Evolutionary conservation across 768 basidiomycete genomes (phyloP).

Genomic region (Chalciporus piperatus): DNA sequence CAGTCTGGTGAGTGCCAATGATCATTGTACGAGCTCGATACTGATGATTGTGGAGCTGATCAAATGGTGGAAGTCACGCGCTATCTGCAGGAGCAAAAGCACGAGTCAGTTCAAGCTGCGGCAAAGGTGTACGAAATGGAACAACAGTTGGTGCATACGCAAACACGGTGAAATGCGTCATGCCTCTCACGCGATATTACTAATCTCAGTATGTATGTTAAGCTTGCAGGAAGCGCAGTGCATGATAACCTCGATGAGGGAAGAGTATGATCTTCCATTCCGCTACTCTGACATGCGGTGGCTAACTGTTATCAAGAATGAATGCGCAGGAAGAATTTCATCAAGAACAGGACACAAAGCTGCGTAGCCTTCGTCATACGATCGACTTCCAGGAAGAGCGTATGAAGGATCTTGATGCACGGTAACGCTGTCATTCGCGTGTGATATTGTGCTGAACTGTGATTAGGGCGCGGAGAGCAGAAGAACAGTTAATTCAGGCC

Average conservation of each 20-base stretch:
- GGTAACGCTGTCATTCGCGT: conserved; percentile 12
- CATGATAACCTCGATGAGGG: conserved; percentile 26
- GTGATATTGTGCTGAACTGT: conserved; percentile 9
- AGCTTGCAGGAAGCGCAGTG: conserved; percentile 29
- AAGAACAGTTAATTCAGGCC: conserved; percentile 17
- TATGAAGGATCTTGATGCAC: conserved; percentile 23
- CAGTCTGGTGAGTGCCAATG: conserved; percentile 23
- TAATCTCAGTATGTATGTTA: conserved; percentile 10
- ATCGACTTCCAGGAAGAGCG: conserved; percentile 30
- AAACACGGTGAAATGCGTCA: conserved; percentile 17
- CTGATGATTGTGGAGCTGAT: conserved; percentile 21
- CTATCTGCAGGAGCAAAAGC: conserved; percentile 27
- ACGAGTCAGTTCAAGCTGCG: conserved; percentile 25
- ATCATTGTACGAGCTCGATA: not conserved
- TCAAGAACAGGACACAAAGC: conserved; percentile 24
- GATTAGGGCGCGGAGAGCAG: conserved; percentile 18
- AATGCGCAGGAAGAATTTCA: conserved; percentile 18
- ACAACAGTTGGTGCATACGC: conserved; percentile 22
- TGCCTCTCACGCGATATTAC: not conserved
- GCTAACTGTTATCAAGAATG: conserved; percentile 21
- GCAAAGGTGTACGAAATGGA: conserved; percentile 25
- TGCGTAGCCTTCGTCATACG: conserved; percentile 30
- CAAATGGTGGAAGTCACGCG: conserved; percentile 22
- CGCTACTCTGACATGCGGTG: conserved; percentile 6
- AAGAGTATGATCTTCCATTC: conserved; percentile 30